Evolutionary conservation across 257 asterid genomes (phyloP).

Genomic region (Fraxinus anomala): DNA sequence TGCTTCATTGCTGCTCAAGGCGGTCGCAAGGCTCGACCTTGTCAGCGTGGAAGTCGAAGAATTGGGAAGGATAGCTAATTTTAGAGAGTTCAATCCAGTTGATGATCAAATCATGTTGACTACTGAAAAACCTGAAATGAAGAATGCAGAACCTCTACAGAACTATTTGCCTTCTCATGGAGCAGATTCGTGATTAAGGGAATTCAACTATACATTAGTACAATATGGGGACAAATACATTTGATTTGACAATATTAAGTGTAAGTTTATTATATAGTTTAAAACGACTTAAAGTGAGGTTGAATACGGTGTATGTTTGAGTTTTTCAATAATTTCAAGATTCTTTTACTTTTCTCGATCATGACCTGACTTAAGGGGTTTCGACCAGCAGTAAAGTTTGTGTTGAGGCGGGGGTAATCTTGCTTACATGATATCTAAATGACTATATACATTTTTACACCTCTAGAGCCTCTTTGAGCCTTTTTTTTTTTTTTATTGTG

Average conservation of each 20-base stretch:
- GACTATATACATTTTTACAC: not conserved
- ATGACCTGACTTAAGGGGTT: not conserved
- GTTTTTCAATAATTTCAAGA: not conserved
- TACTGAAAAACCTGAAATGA: constrained; percentile 30
- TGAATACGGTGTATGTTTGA: not conserved
- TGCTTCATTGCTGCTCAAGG: constrained; percentile 79
- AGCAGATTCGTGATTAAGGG: constrained; percentile 28
- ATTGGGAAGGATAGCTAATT: constrained; percentile 70
- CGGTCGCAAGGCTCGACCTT: constrained; percentile 83
- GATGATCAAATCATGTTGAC: constrained; percentile 33
- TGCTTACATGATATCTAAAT: too few relatives aligned
- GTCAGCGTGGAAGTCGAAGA: constrained; percentile 89
- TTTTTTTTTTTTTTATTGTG: too few relatives aligned
- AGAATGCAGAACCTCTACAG: constrained; percentile 21
- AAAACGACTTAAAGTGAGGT: not conserved
- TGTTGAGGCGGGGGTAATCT: too few relatives aligned
- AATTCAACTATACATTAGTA: not conserved
- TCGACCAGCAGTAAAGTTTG: not conserved
- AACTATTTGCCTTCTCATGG: constrained; percentile 50
- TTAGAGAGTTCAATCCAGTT: constrained; percentile 60
- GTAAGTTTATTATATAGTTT: not conserved
- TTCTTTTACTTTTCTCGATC: not conserved
- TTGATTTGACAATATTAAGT: not conserved
- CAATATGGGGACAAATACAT: too few relatives aligned
- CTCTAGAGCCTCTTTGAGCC: too few relatives aligned